Evolutionary conservation across 208 protist genomes (phyloP), one percentile per base, ranked within the genome.

Genomic region (Leptomonas pyrrhocoris): DNA sequence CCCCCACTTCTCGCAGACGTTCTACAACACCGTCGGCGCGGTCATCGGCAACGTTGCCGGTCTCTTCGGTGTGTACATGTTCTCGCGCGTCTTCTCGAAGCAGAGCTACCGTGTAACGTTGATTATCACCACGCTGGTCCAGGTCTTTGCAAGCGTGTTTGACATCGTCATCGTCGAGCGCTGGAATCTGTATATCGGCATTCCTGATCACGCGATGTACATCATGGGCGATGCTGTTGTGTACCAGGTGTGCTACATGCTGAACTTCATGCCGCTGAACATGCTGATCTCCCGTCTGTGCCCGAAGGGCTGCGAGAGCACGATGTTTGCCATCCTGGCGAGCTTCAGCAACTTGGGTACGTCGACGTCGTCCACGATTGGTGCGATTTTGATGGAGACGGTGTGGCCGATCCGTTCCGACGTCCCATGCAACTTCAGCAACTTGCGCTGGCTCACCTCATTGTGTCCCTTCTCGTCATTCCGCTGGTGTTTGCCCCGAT

Each of bases 391-490:
- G 59, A 86, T 91, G 57, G 82, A 89, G 55, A 68, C 73, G 23
- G 68, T 83, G 30, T 86, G 71, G 73, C 81, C 81, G 6, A 73
- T 95, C 15, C 23, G 65, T 18, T 64, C 72, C 25, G 59, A 61
- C 38, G 45, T 66, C 0, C 85, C 87, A 36, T 92, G 87, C 65
- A 77, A 95, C 76, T 95, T 90, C 69, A 55, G 51, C 49, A 89
- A 93, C 59, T 53, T 91, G 46, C 74, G 53, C 49, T 83, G 63
- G 72, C 69, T 93, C 42, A 67, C 92, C 49, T 86, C 42, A 25
- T 85, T 49, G 59, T 72, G 15, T 87, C 83, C 0, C 57, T 89
- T 36, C 30, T 93, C 27, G 45, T 42, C 62, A 79, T 92, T 21
- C 77, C 85, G 12, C 62, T 84, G 12, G 81, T 82, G 42, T 83